These are phyloP conservation scores for Neonothopanus nambi DNA, from an alignment of 1,284 basidiomycete species.

Conservation along the genomic window DNA sequence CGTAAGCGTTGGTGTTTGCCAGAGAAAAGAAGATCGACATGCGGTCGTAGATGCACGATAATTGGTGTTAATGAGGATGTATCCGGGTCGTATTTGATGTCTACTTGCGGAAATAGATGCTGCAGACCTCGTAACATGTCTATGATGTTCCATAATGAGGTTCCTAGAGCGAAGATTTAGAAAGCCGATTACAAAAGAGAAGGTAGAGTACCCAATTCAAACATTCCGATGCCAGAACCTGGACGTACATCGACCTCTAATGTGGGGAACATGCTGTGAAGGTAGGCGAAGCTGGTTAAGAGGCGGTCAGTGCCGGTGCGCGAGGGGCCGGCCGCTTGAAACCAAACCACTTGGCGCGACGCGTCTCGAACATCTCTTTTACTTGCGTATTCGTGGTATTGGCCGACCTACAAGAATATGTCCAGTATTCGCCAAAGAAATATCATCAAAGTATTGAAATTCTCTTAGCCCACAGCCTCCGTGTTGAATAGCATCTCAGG, in stretches of 20 bases:
- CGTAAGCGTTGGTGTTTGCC: conserved; percentile 74
- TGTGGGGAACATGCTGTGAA: conserved; percentile 54
- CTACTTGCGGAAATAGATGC: conserved; percentile 76
- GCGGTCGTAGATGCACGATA: conserved; percentile 74
- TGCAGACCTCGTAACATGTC: conserved; percentile 65
- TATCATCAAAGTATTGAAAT: conserved; percentile 59
- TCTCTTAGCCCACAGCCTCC: not conserved
- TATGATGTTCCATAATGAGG: conserved; percentile 80
- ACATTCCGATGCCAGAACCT: conserved; percentile 75
- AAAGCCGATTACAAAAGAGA: conserved; percentile 9
- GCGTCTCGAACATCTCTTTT: not conserved
- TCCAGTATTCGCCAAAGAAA: conserved; percentile 52
- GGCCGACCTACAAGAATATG: conserved; percentile 27
- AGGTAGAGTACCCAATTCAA: conserved; percentile 62
- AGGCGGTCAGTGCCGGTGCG: not conserved
- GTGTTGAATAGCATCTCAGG: conserved; percentile 39
- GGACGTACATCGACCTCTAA: conserved; percentile 77
- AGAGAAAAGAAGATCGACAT: conserved; percentile 80
- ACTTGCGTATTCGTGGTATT: not conserved
- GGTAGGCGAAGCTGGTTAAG: conserved; percentile 1
- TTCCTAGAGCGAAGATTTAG: conserved; percentile 45
- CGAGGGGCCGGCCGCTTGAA: conserved; percentile 4
- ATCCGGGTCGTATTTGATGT: conserved; percentile 82
- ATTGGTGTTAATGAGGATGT: conserved; percentile 71
- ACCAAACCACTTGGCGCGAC: conserved; percentile 10